A percentile compares a stretch with the other conserved stretches of the same genome.
These are phyloP conservation scores for California macrophylla DNA, from an alignment of 441 rosid species.

Conservation along the genomic window DNA sequence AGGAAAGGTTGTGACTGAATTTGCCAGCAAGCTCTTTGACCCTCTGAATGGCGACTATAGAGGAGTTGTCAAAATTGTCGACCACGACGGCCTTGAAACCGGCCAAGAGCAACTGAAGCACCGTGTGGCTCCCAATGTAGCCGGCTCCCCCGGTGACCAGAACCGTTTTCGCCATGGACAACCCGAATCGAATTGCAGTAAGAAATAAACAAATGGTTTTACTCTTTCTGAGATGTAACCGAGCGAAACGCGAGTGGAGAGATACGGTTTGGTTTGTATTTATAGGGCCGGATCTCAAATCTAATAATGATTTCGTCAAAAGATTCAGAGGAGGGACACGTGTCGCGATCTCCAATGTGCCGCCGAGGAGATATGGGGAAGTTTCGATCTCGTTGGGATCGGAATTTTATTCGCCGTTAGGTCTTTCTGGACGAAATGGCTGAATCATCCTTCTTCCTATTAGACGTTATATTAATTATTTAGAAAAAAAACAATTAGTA, in stretches of 20 bases:
- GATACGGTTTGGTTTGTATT: neutral
- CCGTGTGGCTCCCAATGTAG: conserved; percentile 87
- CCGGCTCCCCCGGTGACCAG: conserved; percentile 94
- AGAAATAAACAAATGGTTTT: neutral
- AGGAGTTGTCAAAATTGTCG: conserved; percentile 75
- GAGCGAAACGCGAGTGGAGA: neutral
- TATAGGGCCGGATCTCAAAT: neutral
- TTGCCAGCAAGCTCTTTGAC: conserved; percentile 58
- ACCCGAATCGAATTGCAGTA: neutral
- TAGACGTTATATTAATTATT: no score
- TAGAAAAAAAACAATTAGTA: no score
- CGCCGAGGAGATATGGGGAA: neutral
- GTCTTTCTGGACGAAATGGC: no score
- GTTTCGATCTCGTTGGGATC: no score
- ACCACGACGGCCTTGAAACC: conserved; percentile 57
- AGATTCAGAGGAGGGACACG: neutral
- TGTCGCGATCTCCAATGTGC: neutral
- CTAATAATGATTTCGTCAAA: neutral
- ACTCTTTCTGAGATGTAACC: neutral
- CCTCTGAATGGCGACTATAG: conserved; percentile 42
- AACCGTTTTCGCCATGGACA: conserved; percentile 36
- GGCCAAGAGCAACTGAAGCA: conserved; percentile 57
- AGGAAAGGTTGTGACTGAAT: conserved; percentile 39
- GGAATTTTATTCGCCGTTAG: no score
- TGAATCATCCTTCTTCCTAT: no score